Evolutionary conservation across 2,329 filamentous ascomycete genomes (phyloP), one percentile per base, ranked within the genome.

Genomic region (Xylaria sp.): DNA sequence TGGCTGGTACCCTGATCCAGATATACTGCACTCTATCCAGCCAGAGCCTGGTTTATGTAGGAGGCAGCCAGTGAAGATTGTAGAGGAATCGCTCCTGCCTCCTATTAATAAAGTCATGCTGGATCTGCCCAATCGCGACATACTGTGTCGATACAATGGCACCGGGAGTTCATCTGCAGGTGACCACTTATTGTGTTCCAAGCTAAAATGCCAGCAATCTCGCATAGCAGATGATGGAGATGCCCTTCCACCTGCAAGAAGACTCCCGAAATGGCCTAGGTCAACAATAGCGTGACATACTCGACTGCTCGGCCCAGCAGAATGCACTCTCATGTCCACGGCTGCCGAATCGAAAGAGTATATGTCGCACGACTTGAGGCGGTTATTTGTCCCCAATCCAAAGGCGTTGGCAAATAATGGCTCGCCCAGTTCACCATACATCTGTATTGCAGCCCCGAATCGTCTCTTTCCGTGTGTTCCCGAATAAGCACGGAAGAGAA

Each of bases 251-350:
- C 95, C 94, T 37, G 88, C 86, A 56, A 97, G 83, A 12, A 98
- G 80, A 68, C 86, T 86, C 18, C 87, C 87, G 25, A 81, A 80
- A 41, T 84, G 81, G 1, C 85, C 86, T 5, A 97, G 78, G 58
- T 89, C 84, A 23, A 92, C 94, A 23, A 94, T 83, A 0, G 92
- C 91, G 78, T 96, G 93, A 74, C 93, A 96, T 84, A 95, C 91
- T 54, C 91, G 82, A 59, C 78, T 78, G 3, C 80, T 73, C 25
- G 86, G 86, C 0, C 81, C 81, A 72, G 54, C 15, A 41, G n/a
- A 39, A 25, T 51, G 64, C 61, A 63, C 70, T 51, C 74, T 39
- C 54, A 66, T 64, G 73, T 65, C 57, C 75, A 77, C 59, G 80
- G 77, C 51, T 74, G 75, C 57, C 70, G 76, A 62, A 71, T 75